phyloP scores from a whole-genome alignment of 805 yeast species.

The Wickerhamiella hasegawae region DNA sequence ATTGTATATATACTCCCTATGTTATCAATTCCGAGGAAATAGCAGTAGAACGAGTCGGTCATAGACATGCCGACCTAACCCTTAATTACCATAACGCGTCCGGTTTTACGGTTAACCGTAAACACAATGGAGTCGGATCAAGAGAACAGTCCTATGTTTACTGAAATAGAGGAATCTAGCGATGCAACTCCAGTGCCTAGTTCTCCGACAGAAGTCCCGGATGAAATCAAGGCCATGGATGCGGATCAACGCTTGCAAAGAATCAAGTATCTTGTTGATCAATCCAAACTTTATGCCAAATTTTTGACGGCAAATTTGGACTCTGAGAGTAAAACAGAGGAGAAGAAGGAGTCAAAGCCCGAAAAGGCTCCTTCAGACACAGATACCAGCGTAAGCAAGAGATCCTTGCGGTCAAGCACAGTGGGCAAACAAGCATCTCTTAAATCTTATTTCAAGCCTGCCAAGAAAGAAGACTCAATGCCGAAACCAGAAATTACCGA shows the following conservation, averaged over 20 bases:
- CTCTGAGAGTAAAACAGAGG: constrained; percentile 15
- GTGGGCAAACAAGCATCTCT: constrained; percentile 5
- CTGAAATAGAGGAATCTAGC: background rate
- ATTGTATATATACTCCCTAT: too few relatives aligned
- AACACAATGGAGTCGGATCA: background rate
- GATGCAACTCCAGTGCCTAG: background rate
- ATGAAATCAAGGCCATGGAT: background rate
- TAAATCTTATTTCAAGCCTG: constrained; percentile 11
- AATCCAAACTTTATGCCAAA: constrained; percentile 74
- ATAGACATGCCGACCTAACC: too few relatives aligned
- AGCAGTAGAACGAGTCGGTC: too few relatives aligned
- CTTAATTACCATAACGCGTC: too few relatives aligned
- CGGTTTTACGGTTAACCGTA: too few relatives aligned
- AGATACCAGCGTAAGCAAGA: constrained; percentile 9
- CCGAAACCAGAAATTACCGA: constrained; percentile 7
- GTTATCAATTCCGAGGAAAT: too few relatives aligned
- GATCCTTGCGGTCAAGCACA: too few relatives aligned
- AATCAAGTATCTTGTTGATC: constrained; percentile 61
- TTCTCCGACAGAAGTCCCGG: background rate
- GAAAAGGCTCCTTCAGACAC: constrained; percentile 6
- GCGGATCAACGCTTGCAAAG: constrained; percentile 19
- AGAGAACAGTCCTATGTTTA: background rate
- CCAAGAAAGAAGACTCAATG: constrained; percentile 10
- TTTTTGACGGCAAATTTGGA: constrained; percentile 65
- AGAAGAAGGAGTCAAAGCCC: constrained; percentile 11